Evolutionary conservation across 257 asterid species (phyloP), one percentile per base, ranked within the genome.

Genomic region (Prunella vulgaris): DNA sequence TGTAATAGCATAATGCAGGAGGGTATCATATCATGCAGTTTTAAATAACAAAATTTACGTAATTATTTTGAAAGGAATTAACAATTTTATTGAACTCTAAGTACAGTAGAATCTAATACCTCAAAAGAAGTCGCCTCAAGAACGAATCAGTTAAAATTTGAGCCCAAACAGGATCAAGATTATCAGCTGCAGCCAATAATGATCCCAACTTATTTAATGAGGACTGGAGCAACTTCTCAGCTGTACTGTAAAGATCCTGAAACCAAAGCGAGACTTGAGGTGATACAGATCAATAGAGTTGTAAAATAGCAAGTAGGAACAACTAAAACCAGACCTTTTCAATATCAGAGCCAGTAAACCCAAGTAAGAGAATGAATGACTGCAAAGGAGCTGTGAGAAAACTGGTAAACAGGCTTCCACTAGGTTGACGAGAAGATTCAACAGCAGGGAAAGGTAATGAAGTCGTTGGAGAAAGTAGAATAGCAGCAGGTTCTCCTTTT

Each of bases 381-480:
- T 86, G 97, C 76, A 93, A 76, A 60, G 99, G 97, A 73, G 89
- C 84, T 58, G 97, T 81, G 77, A 93, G 97, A 73, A 93, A 93
- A 81, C 78, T 79, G 67, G 99, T 90, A 83, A 93, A 93, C 64
- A 78, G 74, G 87, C 96, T 93, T 76, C 96, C 96, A 71, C 81
- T 76, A 30, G 81, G 85, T 65, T 87, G 97, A 40, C 89, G 94
- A 71, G 86, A 73, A 77, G 90, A 80, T 52, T 86, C 97, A 46
- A 81, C 54, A 21, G 78, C 70, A 57, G 86, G 85, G 70, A 87
- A 73, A 52, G 95, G 88, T 71, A 88, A 82, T 56, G 96, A 80
- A 56, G 84, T 78, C 14, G 85, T 66, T 2, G 97, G 95, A 64
- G 99, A 93, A 56, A 93, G 87, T 54, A 93, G 95, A 84, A 93